Evolutionary conservation across 2,329 filamentous ascomycete genomes (phyloP).

Genomic region (Cercospora canescens): DNA sequence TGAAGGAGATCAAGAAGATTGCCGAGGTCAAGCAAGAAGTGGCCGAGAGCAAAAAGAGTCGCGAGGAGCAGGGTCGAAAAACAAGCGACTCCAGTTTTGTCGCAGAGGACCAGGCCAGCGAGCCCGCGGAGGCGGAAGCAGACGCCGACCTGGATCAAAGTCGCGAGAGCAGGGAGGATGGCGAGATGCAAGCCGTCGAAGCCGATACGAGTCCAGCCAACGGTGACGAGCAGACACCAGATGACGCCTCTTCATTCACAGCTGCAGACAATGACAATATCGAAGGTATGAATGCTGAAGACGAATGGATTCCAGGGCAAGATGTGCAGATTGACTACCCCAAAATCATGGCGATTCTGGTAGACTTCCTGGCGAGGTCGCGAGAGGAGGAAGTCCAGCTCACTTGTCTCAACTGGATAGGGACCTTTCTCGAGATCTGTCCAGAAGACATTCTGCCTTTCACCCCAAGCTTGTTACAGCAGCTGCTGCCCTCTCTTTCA

Average conservation of each 20-base stretch:
- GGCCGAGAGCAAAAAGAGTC: constrained; percentile 74
- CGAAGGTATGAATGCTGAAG: constrained; percentile 57
- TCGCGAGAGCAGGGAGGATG: constrained; percentile 24
- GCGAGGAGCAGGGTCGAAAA: constrained; percentile 46
- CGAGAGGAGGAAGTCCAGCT: constrained; percentile 87
- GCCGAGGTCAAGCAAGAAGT: constrained; percentile 90
- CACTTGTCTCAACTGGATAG: constrained; percentile 91
- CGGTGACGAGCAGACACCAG: constrained; percentile 51
- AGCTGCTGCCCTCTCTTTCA: constrained; percentile 91
- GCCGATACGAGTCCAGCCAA: constrained; percentile 3
- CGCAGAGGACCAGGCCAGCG: constrained; percentile 9
- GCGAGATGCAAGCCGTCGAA: constrained; percentile 17
- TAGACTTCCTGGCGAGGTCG: constrained; percentile 81
- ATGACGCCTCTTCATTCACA: constrained; percentile 54
- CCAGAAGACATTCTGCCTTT: constrained; percentile 95
- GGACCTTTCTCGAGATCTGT: constrained; percentile 94
- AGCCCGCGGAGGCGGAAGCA: constrained; percentile 8
- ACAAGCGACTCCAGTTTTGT: constrained; percentile 27
- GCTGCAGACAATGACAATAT: constrained; percentile 54
- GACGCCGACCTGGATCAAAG: constrained; percentile 22
- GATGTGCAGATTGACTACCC: constrained; percentile 94
- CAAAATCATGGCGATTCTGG: constrained; percentile 87
- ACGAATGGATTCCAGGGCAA: constrained; percentile 96
- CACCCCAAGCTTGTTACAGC: constrained; percentile 85
- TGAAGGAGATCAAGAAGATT: constrained; percentile 93